Percentiles rank a stretch among this genome's conserved stretches.
Evolutionary conservation across 2,329 filamentous ascomycete species (phyloP).

Genomic region (Berkeleyomyces rouxiae): DNA sequence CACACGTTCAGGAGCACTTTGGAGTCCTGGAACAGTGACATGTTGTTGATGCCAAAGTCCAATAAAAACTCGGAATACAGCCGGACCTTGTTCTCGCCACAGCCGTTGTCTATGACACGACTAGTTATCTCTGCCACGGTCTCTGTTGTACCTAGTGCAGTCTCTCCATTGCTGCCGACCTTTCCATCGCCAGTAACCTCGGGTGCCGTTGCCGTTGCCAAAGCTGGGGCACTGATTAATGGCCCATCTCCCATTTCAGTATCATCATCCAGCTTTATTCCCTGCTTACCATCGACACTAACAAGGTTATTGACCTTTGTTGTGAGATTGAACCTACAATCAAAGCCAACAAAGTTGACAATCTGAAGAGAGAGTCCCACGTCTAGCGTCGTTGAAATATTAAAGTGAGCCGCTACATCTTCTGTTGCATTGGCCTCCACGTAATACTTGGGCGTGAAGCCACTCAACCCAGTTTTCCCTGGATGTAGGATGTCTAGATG

Average conservation of each 20-base stretch:
- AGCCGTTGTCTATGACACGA: background rate
- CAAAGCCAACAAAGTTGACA: background rate
- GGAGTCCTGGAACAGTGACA: background rate
- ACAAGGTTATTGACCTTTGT: slow-evolving; percentile 5
- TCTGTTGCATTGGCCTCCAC: slow-evolving; percentile 6
- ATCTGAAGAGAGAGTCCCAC: slow-evolving; percentile 1
- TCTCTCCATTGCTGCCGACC: no score
- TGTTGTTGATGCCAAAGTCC: slow-evolving; percentile 1
- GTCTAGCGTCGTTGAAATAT: slow-evolving; percentile 4
- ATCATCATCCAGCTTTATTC: background rate
- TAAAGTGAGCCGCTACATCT: slow-evolving; percentile 4
- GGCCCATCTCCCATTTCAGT: background rate
- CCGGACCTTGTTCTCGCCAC: slow-evolving; percentile 4
- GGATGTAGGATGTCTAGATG: slow-evolving; percentile 6
- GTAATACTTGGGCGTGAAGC: background rate
- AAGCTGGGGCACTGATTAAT: background rate
- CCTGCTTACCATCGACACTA: background rate
- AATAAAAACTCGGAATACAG: slow-evolving; percentile 10
- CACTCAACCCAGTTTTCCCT: background rate
- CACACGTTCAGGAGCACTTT: slow-evolving; percentile 5
- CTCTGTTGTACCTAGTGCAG: background rate
- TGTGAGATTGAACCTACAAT: background rate
- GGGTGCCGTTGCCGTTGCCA: background rate
- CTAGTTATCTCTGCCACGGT: background rate
- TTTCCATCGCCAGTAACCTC: no score